Conservation (phyloP, 2,329 filamentous ascomycete genomes). For the Fusarium goolgardi region DNA sequence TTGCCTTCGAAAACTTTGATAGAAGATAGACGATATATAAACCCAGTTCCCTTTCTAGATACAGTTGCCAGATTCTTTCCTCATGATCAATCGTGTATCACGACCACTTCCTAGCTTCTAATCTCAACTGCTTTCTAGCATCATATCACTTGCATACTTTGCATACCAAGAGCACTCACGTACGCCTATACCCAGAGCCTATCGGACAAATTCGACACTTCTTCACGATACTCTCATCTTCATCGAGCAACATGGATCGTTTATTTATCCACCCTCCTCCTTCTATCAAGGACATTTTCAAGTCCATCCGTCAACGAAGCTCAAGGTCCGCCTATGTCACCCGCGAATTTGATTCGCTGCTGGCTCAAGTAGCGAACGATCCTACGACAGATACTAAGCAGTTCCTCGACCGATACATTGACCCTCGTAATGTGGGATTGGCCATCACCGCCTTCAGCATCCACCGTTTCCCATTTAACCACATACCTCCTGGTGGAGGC, state of each 20-base stretch:
- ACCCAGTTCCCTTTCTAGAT: background rate
- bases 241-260: background rate
- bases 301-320: background rate
- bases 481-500: background rate
- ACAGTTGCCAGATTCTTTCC: background rate
- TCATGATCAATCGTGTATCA: background rate
- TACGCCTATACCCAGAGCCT: background rate
- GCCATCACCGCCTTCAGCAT: background rate
- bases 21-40: background rate
- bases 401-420: background rate
- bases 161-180: background rate
- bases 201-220: background rate
- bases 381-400: too few species aligned
- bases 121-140: background rate
- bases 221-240: background rate
- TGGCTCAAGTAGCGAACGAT: background rate
- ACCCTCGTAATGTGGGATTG: background rate
- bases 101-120: background rate
- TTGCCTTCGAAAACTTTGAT: background rate
- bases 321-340: background rate
- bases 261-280: background rate
- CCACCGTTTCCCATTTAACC: background rate
- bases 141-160: background rate
- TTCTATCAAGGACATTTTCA: background rate
- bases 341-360: background rate